Conservation (phyloP, 2,329 filamentous ascomycete genomes). For the Lachnellula hyalina region DNA sequence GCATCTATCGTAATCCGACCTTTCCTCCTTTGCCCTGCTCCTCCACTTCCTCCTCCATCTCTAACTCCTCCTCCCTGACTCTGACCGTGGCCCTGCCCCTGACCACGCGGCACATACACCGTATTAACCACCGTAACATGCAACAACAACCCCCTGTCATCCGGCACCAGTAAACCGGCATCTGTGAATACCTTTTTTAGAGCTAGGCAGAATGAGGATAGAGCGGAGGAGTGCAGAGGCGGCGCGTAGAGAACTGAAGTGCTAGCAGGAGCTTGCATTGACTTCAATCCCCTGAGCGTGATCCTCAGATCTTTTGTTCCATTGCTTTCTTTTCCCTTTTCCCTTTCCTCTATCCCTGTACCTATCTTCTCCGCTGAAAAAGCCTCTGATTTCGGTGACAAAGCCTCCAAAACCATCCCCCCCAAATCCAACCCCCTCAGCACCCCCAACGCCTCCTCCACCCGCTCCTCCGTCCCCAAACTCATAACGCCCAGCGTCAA, state of each 20-base stretch:
- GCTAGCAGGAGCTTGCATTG: constrained; percentile 52
- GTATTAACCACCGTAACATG: constrained; percentile 88
- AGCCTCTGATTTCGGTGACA: not conserved
- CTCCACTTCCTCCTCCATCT: constrained; percentile 25
- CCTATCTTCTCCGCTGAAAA: too few species aligned
- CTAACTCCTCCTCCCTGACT: constrained; percentile 27
- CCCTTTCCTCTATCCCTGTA: not conserved
- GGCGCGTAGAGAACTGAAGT: constrained; percentile 62
- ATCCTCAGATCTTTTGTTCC: constrained; percentile 32
- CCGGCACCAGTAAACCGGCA: constrained; percentile 50
- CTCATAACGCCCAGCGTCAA: constrained; percentile 85
- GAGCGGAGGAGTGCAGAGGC: constrained; percentile 49
- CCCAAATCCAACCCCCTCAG: constrained; percentile 41
- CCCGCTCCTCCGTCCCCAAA: constrained; percentile 46
- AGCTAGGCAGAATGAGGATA: constrained; percentile 54
- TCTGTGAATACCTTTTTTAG: constrained; percentile 50
- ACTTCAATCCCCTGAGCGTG: constrained; percentile 49
- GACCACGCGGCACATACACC: constrained; percentile 53
- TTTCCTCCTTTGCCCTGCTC: constrained; percentile 3
- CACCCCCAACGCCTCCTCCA: constrained; percentile 42
- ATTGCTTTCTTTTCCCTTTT: not conserved
- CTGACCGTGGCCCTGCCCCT: too few species aligned
- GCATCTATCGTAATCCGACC: constrained; percentile 45
- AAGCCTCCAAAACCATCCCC: constrained; percentile 26
- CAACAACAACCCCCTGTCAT: constrained; percentile 61